phyloP scores from a whole-genome alignment of 2,329 filamentous ascomycete species.

The Colletotrichum somersetense region DNA sequence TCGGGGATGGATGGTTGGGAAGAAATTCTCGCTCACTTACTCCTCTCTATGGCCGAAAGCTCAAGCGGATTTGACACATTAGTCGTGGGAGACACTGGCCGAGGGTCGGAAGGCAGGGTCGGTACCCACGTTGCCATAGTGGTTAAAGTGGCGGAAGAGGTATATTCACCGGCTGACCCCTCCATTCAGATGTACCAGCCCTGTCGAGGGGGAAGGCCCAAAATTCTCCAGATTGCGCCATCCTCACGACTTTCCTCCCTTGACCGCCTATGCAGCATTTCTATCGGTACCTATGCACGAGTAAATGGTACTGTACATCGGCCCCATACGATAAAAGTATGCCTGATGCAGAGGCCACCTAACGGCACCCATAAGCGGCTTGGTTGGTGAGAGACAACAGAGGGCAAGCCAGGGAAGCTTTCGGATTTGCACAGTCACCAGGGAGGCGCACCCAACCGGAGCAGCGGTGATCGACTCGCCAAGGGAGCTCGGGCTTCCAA shows the following conservation, averaged over 20 bases:
- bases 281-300: neutral
- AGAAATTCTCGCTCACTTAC: constrained; percentile 32
- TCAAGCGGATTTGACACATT: constrained; percentile 40
- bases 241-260: constrained; percentile 33
- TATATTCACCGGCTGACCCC: constrained; percentile 31
- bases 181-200: constrained; percentile 37
- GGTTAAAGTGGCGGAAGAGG: neutral
- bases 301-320: neutral
- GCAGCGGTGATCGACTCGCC: constrained; percentile 20
- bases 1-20: constrained; percentile 32
- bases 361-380: constrained; percentile 5
- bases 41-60: constrained; percentile 28
- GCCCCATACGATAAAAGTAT: neutral
- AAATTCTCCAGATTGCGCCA: constrained; percentile 43
- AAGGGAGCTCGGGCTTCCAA: constrained; percentile 23
- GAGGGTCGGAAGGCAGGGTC: constrained; percentile 29
- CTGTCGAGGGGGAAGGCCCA: constrained; percentile 35
- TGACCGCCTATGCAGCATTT: constrained; percentile 39
- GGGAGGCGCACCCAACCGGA: constrained; percentile 27
- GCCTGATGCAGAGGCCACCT: constrained; percentile 26
- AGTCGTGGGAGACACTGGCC: constrained; percentile 35
- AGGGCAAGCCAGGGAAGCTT: neutral
- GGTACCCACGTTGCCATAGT: constrained; percentile 10
- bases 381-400: constrained; percentile 15
- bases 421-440: constrained; percentile 32